phyloP scores from a whole-genome alignment of 805 yeast species.

The Wickerhamiella alocasiicola region DNA sequence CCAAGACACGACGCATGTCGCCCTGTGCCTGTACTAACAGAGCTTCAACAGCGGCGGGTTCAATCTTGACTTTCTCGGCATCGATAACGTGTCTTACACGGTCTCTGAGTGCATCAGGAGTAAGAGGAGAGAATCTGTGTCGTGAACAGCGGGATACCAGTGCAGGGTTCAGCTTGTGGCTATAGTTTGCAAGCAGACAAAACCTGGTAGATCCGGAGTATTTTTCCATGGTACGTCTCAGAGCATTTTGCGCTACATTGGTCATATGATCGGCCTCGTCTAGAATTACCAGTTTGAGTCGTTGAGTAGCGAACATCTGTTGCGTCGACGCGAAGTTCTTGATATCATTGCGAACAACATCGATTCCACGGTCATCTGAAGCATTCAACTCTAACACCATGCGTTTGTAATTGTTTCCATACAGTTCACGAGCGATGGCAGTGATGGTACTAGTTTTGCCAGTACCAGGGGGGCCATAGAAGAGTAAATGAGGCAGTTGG shows the following conservation, averaged over 20 bases:
- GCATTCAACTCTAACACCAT: conserved; percentile 96
- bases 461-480: conserved; percentile 94
- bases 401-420: conserved; percentile 68
- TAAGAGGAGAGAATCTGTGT: conserved; percentile 80
- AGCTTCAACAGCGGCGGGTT: conserved; percentile 48
- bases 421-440: conserved; percentile 81
- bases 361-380: conserved; percentile 96
- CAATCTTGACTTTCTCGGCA: conserved; percentile 49
- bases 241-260: conserved; percentile 87
- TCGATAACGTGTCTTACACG: conserved; percentile 59
- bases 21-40: conserved; percentile 53
- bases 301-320: conserved; percentile 68
- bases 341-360: conserved; percentile 92
- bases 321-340: conserved; percentile 92
- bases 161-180: conserved; percentile 93
- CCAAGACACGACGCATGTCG: conserved; percentile 91
- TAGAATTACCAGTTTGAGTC: conserved; percentile 79
- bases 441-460: conserved; percentile 83
- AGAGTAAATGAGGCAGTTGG: conserved; percentile 76
- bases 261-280: conserved; percentile 99
- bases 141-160: conserved; percentile 87
- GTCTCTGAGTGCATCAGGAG: conserved; percentile 50
- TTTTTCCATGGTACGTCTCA: conserved; percentile 86
- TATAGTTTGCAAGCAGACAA: conserved; percentile 89
- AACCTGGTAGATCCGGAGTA: conserved; percentile 91